Evolutionary conservation across 352 stramenopile species (phyloP), one percentile per base, ranked within the genome.

Genomic region (Globisporangium cystogenes): DNA sequence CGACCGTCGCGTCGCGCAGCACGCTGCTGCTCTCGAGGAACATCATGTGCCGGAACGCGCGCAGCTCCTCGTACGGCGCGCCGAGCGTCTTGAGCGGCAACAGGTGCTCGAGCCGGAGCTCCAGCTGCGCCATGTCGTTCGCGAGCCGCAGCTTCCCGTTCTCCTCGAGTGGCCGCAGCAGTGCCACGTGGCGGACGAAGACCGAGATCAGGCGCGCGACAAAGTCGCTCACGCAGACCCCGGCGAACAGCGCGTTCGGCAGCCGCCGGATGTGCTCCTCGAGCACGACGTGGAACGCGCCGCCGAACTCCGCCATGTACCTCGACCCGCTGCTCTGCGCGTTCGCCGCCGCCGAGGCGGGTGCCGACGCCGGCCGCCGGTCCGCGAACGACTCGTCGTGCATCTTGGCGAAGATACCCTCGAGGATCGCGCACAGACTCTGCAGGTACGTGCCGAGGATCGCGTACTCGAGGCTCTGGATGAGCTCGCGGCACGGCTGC

Each of bases 91-190:
- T 70, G 44, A 92, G 50, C 15, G 77, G 74, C 20, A 86, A 26
- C 14, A 92, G 65, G 8, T 76, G 65, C 44, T 87, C 79, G 4
- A 92, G 64, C 12, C 66, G 61, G 33, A 92, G 62, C 49, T 95
- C 84, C 18, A 95, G 56, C 53, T 95, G 82, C 39, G 84, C 70
- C 82, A 95, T 90, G 48, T 95, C 84, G 60, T 90, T 85, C 15
- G 82, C 81, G 12, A 95, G 65, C 33, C 81, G 78, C 31, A 88
- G 59, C 50, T 95, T 95, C 7, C 84, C 84, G 18, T 68, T 74
- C 29, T 93, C 82, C 52, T 85, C 67, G 14, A 95, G 68, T 4
- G 84, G 84, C 3, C 82, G 74, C 26, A 95, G 26, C 37, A 95
- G 57, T 7, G 80, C 74, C 39, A 76, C 79, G 41, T 95, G 84